A percentile compares a stretch with the other conserved stretches of the same genome.
Conservation (phyloP, 768 basidiomycete species). For the Rhodotorula paludigena region DNA sequence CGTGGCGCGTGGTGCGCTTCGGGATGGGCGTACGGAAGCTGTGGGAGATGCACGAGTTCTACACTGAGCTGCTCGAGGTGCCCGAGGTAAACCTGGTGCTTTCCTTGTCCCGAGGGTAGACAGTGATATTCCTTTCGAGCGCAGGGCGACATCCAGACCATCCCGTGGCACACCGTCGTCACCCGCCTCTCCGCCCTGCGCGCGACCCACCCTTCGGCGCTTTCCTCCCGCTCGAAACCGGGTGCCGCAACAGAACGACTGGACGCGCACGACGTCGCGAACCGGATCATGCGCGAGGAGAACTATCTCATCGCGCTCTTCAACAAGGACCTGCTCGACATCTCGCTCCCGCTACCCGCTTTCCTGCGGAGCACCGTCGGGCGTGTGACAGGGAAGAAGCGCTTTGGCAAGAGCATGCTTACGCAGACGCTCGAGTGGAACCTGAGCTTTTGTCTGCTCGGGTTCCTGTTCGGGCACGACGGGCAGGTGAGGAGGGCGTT, state of each 20-base stretch:
- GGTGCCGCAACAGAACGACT: constrained; percentile 57
- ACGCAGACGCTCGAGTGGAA: constrained; percentile 97
- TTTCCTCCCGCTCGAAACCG: constrained; percentile 58
- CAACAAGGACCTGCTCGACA: constrained; percentile 90
- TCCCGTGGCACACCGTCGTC: constrained; percentile 93
- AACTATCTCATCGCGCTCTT: constrained; percentile 97
- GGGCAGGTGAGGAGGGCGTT: constrained; percentile 89
- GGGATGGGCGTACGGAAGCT: constrained; percentile 68
- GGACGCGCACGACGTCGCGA: constrained; percentile 96
- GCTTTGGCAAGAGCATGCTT: constrained; percentile 62
- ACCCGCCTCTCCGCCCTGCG: constrained; percentile 81
- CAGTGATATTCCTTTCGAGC: constrained; percentile 24
- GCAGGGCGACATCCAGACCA: constrained; percentile 94
- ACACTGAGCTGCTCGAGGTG: constrained; percentile 84
- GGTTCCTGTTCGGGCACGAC: constrained; percentile 84
- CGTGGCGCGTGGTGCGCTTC: constrained; percentile 80
- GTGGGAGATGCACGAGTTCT: constrained; percentile 92
- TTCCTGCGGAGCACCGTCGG: constrained; percentile 32
- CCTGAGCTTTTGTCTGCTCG: constrained; percentile 87
- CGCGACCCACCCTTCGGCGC: constrained; percentile 87
- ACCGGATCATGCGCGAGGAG: constrained; percentile 94
- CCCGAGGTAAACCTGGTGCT: constrained; percentile 64
- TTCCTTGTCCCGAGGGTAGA: background rate
- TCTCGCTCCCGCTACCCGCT: constrained; percentile 71
- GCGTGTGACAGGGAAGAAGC: constrained; percentile 46